phyloP scores from a whole-genome alignment of 192 early-diverging fungal species.

The Entomortierella beljakovae region DNA sequence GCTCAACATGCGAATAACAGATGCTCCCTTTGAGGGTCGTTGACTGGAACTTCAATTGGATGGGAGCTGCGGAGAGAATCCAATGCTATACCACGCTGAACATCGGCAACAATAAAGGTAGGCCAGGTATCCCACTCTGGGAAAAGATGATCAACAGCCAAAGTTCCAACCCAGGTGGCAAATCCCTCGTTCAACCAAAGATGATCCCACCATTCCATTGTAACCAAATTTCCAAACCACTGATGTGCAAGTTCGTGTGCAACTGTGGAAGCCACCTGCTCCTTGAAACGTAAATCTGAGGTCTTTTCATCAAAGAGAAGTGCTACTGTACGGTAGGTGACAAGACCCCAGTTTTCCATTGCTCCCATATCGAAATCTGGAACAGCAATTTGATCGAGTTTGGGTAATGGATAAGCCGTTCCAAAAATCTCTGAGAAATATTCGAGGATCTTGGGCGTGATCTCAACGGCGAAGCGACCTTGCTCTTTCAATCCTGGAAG shows the following conservation, averaged over 20 bases:
- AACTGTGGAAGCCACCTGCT: constrained; percentile 87
- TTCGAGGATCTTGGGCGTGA: constrained; percentile 83
- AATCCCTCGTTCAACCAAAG: constrained; percentile 99
- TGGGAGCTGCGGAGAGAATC: constrained; percentile 92
- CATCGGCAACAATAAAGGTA: constrained; percentile 79
- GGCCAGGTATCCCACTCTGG: constrained; percentile 97
- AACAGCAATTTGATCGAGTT: constrained; percentile 90
- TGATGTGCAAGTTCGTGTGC: constrained; percentile 90
- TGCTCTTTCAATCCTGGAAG: constrained; percentile 81
- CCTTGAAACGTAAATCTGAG: constrained; percentile 79
- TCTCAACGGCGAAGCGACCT: constrained; percentile 86
- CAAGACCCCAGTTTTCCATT: constrained; percentile 99
- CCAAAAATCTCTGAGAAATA: constrained; percentile 91
- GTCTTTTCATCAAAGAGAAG: constrained; percentile 87
- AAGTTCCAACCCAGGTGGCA: constrained; percentile 94
- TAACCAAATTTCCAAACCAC: constrained; percentile 97
- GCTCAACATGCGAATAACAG: constrained; percentile 94
- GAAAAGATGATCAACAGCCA: constrained; percentile 90
- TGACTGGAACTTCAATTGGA: constrained; percentile 92
- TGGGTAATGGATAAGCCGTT: constrained; percentile 90
- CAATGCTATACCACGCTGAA: constrained; percentile 78
- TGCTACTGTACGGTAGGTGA: constrained; percentile 90
- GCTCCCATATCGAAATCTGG: constrained; percentile 88
- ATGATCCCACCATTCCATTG: constrained; percentile 95
- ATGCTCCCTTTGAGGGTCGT: constrained; percentile 89